These are phyloP conservation scores for Elasticomyces elasticus DNA, from an alignment of 495 filamentous ascomycete genomes.

Conservation along the genomic window DNA sequence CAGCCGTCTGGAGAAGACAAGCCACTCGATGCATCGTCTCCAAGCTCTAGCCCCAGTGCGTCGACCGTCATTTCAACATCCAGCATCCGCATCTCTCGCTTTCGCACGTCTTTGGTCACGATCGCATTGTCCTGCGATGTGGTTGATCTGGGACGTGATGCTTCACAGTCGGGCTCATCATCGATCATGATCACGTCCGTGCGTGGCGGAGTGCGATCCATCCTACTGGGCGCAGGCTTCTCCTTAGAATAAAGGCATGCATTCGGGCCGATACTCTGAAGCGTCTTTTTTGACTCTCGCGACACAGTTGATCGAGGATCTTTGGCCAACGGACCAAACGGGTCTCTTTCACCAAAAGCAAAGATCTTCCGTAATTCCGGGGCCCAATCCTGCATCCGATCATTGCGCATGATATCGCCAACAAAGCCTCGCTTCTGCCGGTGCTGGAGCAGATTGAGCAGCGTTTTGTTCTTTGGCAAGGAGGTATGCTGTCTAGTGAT, in stretches of 20 bases:
- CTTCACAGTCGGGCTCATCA: no score
- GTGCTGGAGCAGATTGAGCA: background rate
- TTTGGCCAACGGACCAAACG: background rate
- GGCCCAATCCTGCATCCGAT: background rate
- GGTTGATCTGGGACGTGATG: no score
- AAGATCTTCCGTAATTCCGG: background rate
- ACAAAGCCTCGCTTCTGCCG: background rate
- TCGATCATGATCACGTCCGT: no score
- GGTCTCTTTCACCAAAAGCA: background rate
- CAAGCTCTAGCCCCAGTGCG: no score
- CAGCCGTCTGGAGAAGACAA: background rate
- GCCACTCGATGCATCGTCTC: no score
- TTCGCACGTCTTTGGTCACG: no score
- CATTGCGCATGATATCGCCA: background rate
- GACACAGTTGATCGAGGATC: background rate
- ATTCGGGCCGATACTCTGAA: background rate
- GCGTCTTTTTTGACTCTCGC: background rate
- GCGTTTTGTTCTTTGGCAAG: background rate
- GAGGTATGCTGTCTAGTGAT: background rate
- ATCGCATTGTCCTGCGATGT: no score
- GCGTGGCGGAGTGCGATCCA: no score
- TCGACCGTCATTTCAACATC: no score
- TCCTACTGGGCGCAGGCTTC: no score
- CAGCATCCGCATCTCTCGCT: no score
- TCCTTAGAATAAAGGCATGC: no score